Evolutionary conservation across 73 alveolate species (phyloP).

Genomic region (Chromera velia): DNA sequence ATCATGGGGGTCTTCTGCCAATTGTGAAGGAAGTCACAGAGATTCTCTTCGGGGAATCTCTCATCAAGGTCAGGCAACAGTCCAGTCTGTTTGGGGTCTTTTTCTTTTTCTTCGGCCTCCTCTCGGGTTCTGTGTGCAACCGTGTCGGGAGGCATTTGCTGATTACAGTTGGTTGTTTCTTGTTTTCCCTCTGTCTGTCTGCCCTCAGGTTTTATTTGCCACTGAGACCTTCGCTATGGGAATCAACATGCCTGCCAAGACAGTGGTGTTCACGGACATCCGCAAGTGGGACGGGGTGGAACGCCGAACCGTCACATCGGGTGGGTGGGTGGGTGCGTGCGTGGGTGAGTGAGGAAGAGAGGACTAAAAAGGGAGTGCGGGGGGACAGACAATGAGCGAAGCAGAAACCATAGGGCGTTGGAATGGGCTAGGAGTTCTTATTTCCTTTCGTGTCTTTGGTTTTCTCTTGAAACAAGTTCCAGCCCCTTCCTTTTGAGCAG

Average conservation of each 20-base stretch:
- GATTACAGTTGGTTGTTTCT: neutral
- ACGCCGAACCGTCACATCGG: neutral
- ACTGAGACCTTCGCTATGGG: slow-evolving; percentile 99
- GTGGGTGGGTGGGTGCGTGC: neutral
- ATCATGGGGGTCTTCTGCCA: slow-evolving; percentile 99
- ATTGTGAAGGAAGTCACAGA: slow-evolving; percentile 90
- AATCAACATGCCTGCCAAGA: slow-evolving; percentile 96
- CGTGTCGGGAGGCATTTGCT: neutral
- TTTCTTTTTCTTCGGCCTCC: too few relatives aligned
- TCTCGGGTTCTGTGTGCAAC: neutral
- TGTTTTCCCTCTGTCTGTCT: neutral
- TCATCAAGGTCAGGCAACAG: slow-evolving; percentile 56
- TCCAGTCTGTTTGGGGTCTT: too few relatives aligned
- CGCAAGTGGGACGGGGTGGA: slow-evolving; percentile 73
- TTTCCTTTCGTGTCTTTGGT: too few relatives aligned
- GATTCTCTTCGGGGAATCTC: slow-evolving; percentile 81
- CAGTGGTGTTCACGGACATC: slow-evolving; percentile 86
- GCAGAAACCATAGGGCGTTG: too few relatives aligned
- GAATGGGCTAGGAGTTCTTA: too few relatives aligned
- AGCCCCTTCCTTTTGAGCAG: too few relatives aligned
- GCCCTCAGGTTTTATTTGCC: slow-evolving; percentile 73
- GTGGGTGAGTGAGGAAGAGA: too few relatives aligned
- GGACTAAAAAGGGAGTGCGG: too few relatives aligned
- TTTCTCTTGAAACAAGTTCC: too few relatives aligned
- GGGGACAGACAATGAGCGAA: too few relatives aligned